Conservation (phyloP, 371 early-diverging fungal species). For the Lichtheimia ramosa region DNA sequence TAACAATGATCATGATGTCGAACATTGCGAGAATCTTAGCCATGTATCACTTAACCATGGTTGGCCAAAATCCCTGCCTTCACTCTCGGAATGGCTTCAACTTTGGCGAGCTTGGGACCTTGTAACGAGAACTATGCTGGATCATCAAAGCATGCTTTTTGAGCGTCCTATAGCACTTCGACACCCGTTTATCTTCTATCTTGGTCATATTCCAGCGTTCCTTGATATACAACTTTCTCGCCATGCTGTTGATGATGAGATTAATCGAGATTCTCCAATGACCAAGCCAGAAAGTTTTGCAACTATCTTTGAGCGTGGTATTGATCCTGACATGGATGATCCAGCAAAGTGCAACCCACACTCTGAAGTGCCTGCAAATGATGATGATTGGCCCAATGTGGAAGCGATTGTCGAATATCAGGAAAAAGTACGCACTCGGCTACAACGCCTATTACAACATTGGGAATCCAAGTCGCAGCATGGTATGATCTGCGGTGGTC, state of each 20-base stretch:
- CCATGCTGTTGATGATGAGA: constrained; percentile 46
- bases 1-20: constrained; percentile 10
- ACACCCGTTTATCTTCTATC: constrained; percentile 89
- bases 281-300: constrained; percentile 67
- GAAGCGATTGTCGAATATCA: constrained; percentile 67
- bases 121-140: constrained; percentile 63
- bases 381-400: constrained; percentile 69
- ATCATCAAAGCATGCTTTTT: constrained; percentile 51
- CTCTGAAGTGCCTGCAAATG: constrained; percentile 68
- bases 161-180: constrained; percentile 82
- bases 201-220: constrained; percentile 89
- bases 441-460: constrained; percentile 47
- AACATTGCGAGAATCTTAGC: neutral
- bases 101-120: constrained; percentile 85
- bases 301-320: constrained; percentile 90
- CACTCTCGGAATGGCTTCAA: constrained; percentile 68
- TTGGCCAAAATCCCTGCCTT: constrained; percentile 48
- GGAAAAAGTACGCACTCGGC: constrained; percentile 59
- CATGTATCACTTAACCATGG: constrained; percentile 6
- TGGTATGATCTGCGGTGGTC: neutral
- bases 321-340: constrained; percentile 89
- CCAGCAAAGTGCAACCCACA: constrained; percentile 78
- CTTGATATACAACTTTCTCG: constrained; percentile 81
- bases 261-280: constrained; percentile 11
- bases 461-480: constrained; percentile 18